Evolutionary conservation across 805 yeast species (phyloP), one percentile per base, ranked within the genome.

Genomic region (Jamesozyma jinghongensis): DNA sequence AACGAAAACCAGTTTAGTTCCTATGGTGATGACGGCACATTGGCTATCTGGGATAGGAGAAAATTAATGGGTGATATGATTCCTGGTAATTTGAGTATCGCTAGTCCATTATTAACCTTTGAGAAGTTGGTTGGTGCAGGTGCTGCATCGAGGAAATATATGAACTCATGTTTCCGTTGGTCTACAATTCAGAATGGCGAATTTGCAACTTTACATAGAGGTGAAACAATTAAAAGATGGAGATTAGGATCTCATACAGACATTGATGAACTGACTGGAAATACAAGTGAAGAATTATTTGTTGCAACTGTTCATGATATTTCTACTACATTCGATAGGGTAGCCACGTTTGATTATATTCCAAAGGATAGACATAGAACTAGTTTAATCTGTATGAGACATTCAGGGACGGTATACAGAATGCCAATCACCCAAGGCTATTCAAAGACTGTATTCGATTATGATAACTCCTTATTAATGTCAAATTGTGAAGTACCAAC

Each of bases 301-400:
- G 87, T 85, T 1, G 73, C 92, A 0, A 69, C 75, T 30, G 95
- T 86, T 2, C 68, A 75, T 36, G 95, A 86, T 56, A 75, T 77
- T 10, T 74, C 73, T 43, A 80, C 94, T 0, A 83, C 81, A 40
- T 79, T 74, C 52, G 95, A 87, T 48, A 71, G 88, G 49, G 94
- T 87, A 1, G 77, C 82, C 1, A 80, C 95, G 0, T 87, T 81
- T 62, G 96, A 87, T 58, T 87, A 86, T 56, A 74, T 79, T n/a
- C 77, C 80, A 1, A 52, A 53, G 36, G 77, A 74, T 42, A 65
- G 75, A 2, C 70, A 78, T 18, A 73, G 76, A 1, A 72, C 83
- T 7, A 77, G 81, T 50, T 69, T 85, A 42, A 77, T 88, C 22
- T 87, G 97, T 59, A 81, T 88, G 82, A 69, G 96, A 48, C 94